phyloP scores from a whole-genome alignment of 2,329 filamentous ascomycete species.

The Fusarium mangiferae region DNA sequence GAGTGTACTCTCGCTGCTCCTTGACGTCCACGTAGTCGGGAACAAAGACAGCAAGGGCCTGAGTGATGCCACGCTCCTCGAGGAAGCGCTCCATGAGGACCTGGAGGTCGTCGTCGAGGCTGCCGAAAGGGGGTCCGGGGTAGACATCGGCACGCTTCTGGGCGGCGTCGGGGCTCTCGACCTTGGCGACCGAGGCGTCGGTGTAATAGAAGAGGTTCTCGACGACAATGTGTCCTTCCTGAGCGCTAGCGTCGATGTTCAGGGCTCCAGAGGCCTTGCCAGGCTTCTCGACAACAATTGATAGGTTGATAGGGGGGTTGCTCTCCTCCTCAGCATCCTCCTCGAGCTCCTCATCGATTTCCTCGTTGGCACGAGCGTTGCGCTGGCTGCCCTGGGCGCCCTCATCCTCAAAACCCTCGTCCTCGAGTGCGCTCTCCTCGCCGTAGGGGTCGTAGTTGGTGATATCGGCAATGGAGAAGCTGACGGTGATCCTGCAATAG shows the following conservation, averaged over 20 bases:
- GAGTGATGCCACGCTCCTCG: slow-evolving; percentile 92
- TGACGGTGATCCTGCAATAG: slow-evolving; percentile 53
- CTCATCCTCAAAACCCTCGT: slow-evolving; percentile 53
- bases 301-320: slow-evolving; percentile 82
- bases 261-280: slow-evolving; percentile 77
- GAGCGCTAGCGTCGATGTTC: slow-evolving; percentile 84
- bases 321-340: slow-evolving; percentile 66
- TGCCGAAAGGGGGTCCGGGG: slow-evolving; percentile 90
- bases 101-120: slow-evolving; percentile 96
- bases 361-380: slow-evolving; percentile 54
- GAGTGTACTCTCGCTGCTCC: slow-evolving; percentile 96
- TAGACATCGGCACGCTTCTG: slow-evolving; percentile 83
- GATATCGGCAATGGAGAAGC: slow-evolving; percentile 57
- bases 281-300: slow-evolving; percentile 89
- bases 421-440: slow-evolving; percentile 53
- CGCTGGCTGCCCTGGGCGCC: slow-evolving; percentile 60
- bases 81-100: slow-evolving; percentile 91
- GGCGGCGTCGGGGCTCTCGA: slow-evolving; percentile 78
- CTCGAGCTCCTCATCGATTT: slow-evolving; percentile 47
- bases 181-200: slow-evolving; percentile 80
- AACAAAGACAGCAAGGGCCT: slow-evolving; percentile 86
- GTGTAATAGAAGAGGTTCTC: slow-evolving; percentile 92
- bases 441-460: slow-evolving; percentile 53
- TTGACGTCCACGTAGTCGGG: slow-evolving; percentile 98
- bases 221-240: slow-evolving; percentile 87